Evolutionary conservation across 352 stramenopile genomes (phyloP).

Genomic region (Pythium dissimile): DNA sequence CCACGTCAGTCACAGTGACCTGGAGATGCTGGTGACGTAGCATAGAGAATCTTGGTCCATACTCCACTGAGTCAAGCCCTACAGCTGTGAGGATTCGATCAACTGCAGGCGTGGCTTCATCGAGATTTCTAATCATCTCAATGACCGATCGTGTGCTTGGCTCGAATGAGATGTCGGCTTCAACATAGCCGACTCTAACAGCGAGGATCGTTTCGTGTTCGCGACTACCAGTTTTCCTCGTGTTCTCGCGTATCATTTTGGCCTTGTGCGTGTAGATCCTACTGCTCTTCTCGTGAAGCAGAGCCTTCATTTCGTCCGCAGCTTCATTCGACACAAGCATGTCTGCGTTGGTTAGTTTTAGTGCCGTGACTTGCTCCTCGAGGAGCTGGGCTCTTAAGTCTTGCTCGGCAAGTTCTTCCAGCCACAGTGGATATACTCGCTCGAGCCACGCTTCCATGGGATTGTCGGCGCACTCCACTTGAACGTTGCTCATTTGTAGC

Average conservation of each 20-base stretch:
- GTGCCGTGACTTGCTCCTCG: slow-evolving; percentile 51
- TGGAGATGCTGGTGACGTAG: slow-evolving; percentile 14
- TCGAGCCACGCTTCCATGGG: slow-evolving; percentile 69
- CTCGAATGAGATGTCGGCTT: slow-evolving; percentile 37
- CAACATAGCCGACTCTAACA: slow-evolving; percentile 30
- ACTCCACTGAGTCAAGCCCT: neutral
- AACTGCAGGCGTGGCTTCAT: slow-evolving; percentile 39
- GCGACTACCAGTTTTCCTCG: neutral
- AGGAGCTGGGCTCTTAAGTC: slow-evolving; percentile 57
- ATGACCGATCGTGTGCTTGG: slow-evolving; percentile 26
- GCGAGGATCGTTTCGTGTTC: slow-evolving; percentile 25
- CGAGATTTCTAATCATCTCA: slow-evolving; percentile 32
- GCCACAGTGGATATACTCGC: slow-evolving; percentile 66
- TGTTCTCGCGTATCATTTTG: slow-evolving; percentile 29
- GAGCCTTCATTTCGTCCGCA: slow-evolving; percentile 42
- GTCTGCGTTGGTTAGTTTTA: slow-evolving; percentile 57
- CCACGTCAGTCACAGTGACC: slow-evolving; percentile 28
- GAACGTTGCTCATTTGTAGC: slow-evolving; percentile 43
- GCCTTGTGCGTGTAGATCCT: slow-evolving; percentile 58
- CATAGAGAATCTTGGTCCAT: slow-evolving; percentile 3
- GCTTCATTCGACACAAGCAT: slow-evolving; percentile 31
- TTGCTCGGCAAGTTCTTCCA: slow-evolving; percentile 62
- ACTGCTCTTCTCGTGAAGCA: slow-evolving; percentile 54
- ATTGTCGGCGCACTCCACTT: slow-evolving; percentile 42
- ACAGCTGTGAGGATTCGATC: slow-evolving; percentile 22